Percentiles rank a stretch among this genome's conserved stretches.
Evolutionary conservation across 1,284 basidiomycete genomes (phyloP).

Genomic region (Mycena citricolor): DNA sequence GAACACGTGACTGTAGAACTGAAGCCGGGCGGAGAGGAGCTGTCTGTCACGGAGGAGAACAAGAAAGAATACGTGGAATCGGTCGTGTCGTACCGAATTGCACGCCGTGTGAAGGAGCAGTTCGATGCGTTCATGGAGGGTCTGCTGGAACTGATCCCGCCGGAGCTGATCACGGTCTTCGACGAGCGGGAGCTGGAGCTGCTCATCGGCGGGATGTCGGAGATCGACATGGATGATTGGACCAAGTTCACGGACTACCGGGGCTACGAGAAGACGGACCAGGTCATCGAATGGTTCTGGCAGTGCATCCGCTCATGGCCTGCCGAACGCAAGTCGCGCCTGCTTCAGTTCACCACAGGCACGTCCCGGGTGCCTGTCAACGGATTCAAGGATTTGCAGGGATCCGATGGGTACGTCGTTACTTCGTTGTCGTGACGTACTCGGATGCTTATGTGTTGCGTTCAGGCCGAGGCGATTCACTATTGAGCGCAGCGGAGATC

Average conservation of each 20-base stretch:
- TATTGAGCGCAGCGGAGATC: constrained; percentile 95
- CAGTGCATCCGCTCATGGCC: constrained; percentile 97
- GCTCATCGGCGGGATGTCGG: constrained; percentile 97
- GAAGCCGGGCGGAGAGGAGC: constrained; percentile 81
- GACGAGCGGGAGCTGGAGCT: constrained; percentile 97
- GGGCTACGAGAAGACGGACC: constrained; percentile 83
- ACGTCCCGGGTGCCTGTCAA: constrained; percentile 98
- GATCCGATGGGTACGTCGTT: constrained; percentile 73
- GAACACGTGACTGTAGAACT: constrained; percentile 94
- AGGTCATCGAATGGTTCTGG: constrained; percentile 99
- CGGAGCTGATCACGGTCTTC: constrained; percentile 95
- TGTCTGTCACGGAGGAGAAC: constrained; percentile 94
- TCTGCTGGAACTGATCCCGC: constrained; percentile 92
- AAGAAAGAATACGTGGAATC: constrained; percentile 98
- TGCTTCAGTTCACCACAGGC: constrained; percentile 96
- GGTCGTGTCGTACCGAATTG: constrained; percentile 94
- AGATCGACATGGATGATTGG: constrained; percentile 96
- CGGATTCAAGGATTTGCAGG: constrained; percentile 98
- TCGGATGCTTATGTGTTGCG: background rate
- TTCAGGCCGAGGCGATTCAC: constrained; percentile 84
- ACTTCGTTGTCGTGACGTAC: background rate
- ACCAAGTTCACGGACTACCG: constrained; percentile 85
- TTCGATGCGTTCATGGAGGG: constrained; percentile 96
- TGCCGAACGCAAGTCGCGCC: constrained; percentile 90
- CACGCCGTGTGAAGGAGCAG: constrained; percentile 91